These are phyloP conservation scores for Oemleria cerasiformis DNA, from an alignment of 306 rosid species.

Conservation along the genomic window DNA sequence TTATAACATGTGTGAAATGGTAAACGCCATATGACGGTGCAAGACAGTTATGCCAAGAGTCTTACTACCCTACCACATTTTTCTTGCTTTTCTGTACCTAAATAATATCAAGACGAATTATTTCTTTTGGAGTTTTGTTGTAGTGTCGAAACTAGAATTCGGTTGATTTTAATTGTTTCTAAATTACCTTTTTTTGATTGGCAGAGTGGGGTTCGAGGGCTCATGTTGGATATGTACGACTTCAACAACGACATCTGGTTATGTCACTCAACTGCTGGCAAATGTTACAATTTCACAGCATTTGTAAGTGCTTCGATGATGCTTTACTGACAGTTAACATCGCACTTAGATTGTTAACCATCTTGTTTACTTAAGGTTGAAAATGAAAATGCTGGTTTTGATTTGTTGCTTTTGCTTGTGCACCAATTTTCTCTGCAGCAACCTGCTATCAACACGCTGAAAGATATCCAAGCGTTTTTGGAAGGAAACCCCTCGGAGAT, in stretches of 20 bases:
- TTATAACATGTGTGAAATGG: no score
- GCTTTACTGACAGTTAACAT: background rate
- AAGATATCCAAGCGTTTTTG: conserved; percentile 55
- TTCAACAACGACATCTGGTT: conserved; percentile 70
- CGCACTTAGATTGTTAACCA: background rate
- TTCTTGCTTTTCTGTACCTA: background rate
- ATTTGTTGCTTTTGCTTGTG: conserved; percentile 9
- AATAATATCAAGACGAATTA: background rate
- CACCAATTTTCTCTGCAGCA: conserved; percentile 39
- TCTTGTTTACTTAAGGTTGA: background rate
- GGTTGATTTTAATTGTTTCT: background rate
- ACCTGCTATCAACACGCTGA: conserved; percentile 73
- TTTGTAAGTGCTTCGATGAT: conserved; percentile 60
- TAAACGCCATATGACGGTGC: no score
- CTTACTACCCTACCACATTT: background rate
- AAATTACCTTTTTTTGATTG: background rate
- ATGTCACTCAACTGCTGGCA: conserved; percentile 68
- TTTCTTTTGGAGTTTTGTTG: background rate
- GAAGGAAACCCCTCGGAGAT: conserved; percentile 73
- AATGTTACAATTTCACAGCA: conserved; percentile 67
- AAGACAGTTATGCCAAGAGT: no score
- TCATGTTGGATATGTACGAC: conserved; percentile 95
- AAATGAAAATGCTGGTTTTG: conserved; percentile 3
- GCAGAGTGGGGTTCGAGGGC: conserved; percentile 86
- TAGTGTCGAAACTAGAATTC: background rate